Evolutionary conservation across 179 eudicot species (phyloP).

Genomic region (Beta macrorhiza): DNA sequence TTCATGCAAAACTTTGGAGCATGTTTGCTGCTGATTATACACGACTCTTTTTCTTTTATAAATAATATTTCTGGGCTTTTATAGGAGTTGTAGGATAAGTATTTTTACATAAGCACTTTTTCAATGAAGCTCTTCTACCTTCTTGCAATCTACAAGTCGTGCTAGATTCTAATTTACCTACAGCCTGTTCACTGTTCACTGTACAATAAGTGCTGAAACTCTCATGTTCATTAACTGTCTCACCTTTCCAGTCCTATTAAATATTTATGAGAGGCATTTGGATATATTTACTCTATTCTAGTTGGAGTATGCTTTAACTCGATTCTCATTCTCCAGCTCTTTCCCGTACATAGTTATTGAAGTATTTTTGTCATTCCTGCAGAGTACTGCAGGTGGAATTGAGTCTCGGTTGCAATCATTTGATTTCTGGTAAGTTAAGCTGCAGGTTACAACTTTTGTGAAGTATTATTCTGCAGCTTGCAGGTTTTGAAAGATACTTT

Average conservation of each 20-base stretch:
- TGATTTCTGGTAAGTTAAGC: constrained; percentile 57
- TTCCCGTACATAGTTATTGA: background rate
- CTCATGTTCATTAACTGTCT: background rate
- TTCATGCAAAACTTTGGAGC: background rate
- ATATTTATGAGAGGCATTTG: background rate
- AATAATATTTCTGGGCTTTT: background rate
- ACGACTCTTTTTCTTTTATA: background rate
- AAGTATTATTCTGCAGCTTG: constrained; percentile 14
- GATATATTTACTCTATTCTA: background rate
- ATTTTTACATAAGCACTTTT: background rate
- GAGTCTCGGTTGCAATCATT: constrained; percentile 66
- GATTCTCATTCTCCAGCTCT: background rate
- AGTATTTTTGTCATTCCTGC: constrained; percentile 22
- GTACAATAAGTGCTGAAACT: background rate
- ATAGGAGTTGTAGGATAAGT: background rate
- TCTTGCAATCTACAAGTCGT: background rate
- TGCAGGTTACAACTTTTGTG: constrained; percentile 5
- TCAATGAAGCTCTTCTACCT: background rate
- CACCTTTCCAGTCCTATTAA: background rate
- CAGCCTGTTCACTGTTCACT: background rate
- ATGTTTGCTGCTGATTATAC: constrained; percentile 1
- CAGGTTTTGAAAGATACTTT: constrained; percentile 5
- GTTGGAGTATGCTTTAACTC: background rate
- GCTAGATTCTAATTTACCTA: constrained; percentile 9
- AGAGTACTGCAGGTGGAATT: constrained; percentile 63